Evolutionary conservation across 2,329 filamentous ascomycete species (phyloP).

Genomic region (Claviceps cyperi): DNA sequence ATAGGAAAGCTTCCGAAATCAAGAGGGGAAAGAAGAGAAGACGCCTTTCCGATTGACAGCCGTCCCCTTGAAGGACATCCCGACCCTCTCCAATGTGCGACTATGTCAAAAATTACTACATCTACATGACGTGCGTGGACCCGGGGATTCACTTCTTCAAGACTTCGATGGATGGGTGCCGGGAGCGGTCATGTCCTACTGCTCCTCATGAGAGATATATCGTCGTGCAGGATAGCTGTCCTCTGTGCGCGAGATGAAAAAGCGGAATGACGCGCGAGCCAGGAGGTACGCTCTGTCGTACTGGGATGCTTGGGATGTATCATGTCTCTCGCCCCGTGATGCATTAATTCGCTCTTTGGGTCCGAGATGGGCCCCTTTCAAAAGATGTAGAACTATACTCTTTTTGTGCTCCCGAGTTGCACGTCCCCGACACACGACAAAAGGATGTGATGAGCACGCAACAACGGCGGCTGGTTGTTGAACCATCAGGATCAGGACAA

Average conservation of each 20-base stretch:
- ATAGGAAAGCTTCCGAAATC: no score
- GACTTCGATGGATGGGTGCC: constrained; percentile 52
- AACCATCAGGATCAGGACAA: no score
- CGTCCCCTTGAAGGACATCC: background rate
- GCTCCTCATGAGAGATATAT: constrained; percentile 64
- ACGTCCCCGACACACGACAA: background rate
- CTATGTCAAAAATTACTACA: constrained; percentile 64
- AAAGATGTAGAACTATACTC: no score
- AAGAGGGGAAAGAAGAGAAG: background rate
- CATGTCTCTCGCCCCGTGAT: no score
- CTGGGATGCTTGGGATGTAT: no score
- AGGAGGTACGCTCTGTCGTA: no score
- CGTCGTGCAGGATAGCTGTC: constrained; percentile 48
- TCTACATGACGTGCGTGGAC: constrained; percentile 57
- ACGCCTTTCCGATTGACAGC: background rate
- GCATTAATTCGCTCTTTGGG: no score
- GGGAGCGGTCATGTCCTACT: constrained; percentile 41
- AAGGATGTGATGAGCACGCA: no score
- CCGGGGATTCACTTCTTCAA: constrained; percentile 57
- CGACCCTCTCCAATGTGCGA: constrained; percentile 35
- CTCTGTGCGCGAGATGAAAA: constrained; percentile 27
- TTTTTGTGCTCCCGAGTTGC: background rate
- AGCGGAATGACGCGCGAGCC: no score
- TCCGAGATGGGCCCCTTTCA: no score
- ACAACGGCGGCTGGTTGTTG: no score